Conservation (phyloP, 495 filamentous ascomycete species). For the Penicillium steckii region DNA sequence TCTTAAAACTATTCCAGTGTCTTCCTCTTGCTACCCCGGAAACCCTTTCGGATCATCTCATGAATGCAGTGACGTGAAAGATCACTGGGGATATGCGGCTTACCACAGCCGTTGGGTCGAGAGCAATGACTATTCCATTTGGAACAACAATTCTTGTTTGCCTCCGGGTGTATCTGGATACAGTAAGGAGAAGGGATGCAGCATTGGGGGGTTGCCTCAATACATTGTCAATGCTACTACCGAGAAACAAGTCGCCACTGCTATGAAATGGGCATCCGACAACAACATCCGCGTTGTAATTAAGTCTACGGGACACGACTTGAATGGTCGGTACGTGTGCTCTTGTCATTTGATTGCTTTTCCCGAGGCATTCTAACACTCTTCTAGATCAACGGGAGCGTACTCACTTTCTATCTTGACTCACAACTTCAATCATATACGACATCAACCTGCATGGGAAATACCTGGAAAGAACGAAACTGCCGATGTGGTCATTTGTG, state of each 20-base stretch:
- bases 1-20: conserved; percentile 18
- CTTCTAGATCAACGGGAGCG: conserved; percentile 48
- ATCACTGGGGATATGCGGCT: conserved; percentile 19
- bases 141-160: conserved; percentile 25
- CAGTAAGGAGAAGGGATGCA: conserved; percentile 15
- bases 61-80: conserved; percentile 18
- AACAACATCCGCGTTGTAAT: conserved; percentile 54
- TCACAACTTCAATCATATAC: conserved; percentile 43
- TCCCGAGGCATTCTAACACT: not conserved
- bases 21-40: conserved; percentile 26
- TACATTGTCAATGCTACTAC: conserved; percentile 35
- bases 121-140: conserved; percentile 21
- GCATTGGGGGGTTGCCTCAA: conserved; percentile 21
- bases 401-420: conserved; percentile 49
- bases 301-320: conserved; percentile 54
- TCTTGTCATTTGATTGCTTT: not conserved
- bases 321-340: conserved; percentile 39
- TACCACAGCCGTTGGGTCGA: conserved; percentile 24
- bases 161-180: conserved; percentile 20
- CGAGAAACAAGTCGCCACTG: conserved; percentile 22
- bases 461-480: conserved; percentile 22
- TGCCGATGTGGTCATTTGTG: conserved; percentile 23
- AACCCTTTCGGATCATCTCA: conserved; percentile 17
- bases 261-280: conserved; percentile 47
- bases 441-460: conserved; percentile 22